These are phyloP conservation scores for Clitopilus hobsonii DNA, from an alignment of 768 basidiomycete genomes.

Conservation along the genomic window DNA sequence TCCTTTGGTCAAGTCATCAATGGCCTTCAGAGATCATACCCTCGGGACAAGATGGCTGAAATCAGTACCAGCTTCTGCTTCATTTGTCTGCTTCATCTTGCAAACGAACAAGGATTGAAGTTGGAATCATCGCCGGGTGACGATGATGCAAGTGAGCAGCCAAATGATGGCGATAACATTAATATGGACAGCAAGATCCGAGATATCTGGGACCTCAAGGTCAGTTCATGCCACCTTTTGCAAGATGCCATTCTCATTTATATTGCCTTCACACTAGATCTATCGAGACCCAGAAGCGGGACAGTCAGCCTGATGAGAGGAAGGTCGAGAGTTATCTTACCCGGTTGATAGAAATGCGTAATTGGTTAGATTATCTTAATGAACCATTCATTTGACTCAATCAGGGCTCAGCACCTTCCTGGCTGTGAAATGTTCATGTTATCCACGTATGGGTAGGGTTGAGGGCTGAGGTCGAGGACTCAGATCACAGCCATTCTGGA, in stretches of 20 bases:
- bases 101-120: conserved; percentile 93
- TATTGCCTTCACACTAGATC: conserved; percentile 23
- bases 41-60: conserved; percentile 92
- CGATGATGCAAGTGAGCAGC: conserved; percentile 14
- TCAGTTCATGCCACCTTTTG: conserved; percentile 19
- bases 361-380: not conserved
- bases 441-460: too few species aligned
- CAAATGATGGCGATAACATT: conserved; percentile 29
- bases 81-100: conserved; percentile 93
- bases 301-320: conserved; percentile 24
- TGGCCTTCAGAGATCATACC: conserved; percentile 77
- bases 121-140: conserved; percentile 50
- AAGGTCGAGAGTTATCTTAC: not conserved
- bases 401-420: not conserved
- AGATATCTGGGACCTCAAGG: conserved; percentile 74
- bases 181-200: conserved; percentile 44
- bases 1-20: conserved; percentile 80
- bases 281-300: conserved; percentile 43
- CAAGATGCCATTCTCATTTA: not conserved
- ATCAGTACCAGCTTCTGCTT: conserved; percentile 99
- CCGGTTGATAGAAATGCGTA: not conserved
- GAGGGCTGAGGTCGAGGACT: too few species aligned
- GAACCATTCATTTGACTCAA: not conserved
- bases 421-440: not conserved
- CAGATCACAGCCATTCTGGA: too few species aligned